Base-by-base conservation (phyloP, 148 eudicot species). In the Diospyros lotus region DNA sequence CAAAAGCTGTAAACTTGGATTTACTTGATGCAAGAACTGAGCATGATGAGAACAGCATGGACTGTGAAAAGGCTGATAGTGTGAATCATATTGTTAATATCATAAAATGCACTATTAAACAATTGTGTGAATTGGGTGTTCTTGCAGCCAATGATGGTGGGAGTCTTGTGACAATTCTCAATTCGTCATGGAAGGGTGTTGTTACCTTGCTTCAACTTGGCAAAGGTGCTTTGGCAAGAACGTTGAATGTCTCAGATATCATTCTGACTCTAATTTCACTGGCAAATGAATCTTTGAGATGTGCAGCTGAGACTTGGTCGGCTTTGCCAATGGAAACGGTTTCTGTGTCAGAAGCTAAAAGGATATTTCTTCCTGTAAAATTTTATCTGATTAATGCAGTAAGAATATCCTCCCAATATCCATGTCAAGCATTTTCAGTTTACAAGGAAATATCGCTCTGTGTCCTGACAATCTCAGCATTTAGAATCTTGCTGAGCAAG, bases 181-280 rank as follows among this genome's bases (percentile, higher is more conserved):
- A 92, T 78, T 71, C 82, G 80, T 94, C 98, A 59, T 94, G 98
- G 98, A 94, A 92, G 89, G 94, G 98, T 60, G 98, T 94, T 75
- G 92, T 92, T 63, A 81, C 89, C 12, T 78, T 94, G 86, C 96
- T 94, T 79, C 98, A 94, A 87, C 89, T 94, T 77, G 91, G 96
- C 44, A 87, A 82, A 69, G 92, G 90, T 41, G 72, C 80, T 76
- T 78, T 94, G 70, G 89, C 92, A 38, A 82, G 73, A 67, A 92
- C 84, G 75, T 80, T 94, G 72, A 80, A 94, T 78, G 78, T 94
- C 48, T 81, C 86, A 8, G 86, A 78, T 60, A 82, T 90, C 73
- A 87, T 94, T 56, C 72, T 78, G 75, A 84, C 74, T 73, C 89
- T 94, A 66, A 82, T 90, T 73, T 85, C 96, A 73, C 79, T 89